These are phyloP conservation scores for Fusarium denticulatum DNA, from an alignment of 2,329 filamentous ascomycete species.

Conservation along the genomic window DNA sequence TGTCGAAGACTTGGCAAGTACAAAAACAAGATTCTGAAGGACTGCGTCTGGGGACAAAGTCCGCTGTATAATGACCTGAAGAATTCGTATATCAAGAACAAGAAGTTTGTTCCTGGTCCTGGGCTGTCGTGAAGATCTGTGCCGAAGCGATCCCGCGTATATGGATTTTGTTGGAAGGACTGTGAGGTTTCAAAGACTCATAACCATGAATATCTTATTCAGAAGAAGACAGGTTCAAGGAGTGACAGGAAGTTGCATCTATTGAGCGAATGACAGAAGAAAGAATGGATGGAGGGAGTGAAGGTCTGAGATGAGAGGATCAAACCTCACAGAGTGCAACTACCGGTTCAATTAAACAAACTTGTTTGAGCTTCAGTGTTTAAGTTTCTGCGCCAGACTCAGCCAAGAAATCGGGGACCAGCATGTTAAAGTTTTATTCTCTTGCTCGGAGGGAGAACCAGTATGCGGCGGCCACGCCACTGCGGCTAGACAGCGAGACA, in stretches of 20 bases:
- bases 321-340: slow-evolving; percentile 3
- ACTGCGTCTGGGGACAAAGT: background rate
- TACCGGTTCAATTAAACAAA: slow-evolving; percentile 24
- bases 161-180: slow-evolving; percentile 11
- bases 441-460: slow-evolving; percentile 11
- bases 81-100: background rate
- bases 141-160: background rate
- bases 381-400: slow-evolving; percentile 14
- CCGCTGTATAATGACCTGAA: background rate
- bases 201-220: background rate
- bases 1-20: background rate
- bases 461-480: slow-evolving; percentile 24
- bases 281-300: slow-evolving; percentile 13
- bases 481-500: slow-evolving; percentile 5
- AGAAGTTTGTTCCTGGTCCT: background rate
- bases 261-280: slow-evolving; percentile 11
- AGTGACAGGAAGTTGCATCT: slow-evolving; percentile 9
- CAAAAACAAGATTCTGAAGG: background rate
- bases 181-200: slow-evolving; percentile 11
- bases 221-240: slow-evolving; percentile 10
- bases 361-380: slow-evolving; percentile 3
- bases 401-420: background rate
- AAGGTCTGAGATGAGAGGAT: background rate
- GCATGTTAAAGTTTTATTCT: slow-evolving; percentile 24
- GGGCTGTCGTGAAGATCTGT: background rate